Evolutionary conservation across 2,329 filamentous ascomycete genomes (phyloP).

Genomic region (Colletotrichum camelliae): DNA sequence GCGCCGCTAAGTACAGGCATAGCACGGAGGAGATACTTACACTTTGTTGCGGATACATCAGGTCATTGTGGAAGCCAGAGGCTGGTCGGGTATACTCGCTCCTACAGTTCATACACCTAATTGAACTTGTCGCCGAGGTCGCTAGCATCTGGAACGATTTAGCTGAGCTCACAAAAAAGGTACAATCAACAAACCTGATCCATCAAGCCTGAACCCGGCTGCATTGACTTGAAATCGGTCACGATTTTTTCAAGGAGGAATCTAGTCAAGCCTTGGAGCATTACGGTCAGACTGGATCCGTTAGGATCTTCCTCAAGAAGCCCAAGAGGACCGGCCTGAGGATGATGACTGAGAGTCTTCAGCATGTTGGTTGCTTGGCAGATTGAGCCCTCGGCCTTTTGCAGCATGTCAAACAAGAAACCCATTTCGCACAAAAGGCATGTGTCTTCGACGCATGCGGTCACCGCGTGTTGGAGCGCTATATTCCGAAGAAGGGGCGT

Average conservation of each 20-base stretch:
- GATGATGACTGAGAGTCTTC: conserved; percentile 84
- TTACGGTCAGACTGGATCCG: conserved; percentile 74
- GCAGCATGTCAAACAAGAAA: conserved; percentile 96
- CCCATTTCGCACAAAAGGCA: conserved; percentile 94
- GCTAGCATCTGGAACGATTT: conserved; percentile 57
- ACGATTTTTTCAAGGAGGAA: conserved; percentile 86
- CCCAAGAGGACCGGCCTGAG: conserved; percentile 78
- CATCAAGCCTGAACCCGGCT: conserved; percentile 66
- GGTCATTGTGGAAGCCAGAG: conserved; percentile 82
- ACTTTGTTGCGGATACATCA: conserved; percentile 67
- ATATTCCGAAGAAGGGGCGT: conserved; percentile 88
- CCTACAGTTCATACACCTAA: conserved; percentile 84
- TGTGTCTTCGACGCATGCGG: conserved; percentile 79
- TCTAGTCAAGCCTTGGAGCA: conserved; percentile 85
- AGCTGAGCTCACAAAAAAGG: conserved; percentile 17
- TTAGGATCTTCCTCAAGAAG: conserved; percentile 85
- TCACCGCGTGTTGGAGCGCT: conserved; percentile 86
- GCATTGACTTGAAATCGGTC: conserved; percentile 75
- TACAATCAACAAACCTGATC: conserved; percentile 63
- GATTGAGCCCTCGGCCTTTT: conserved; percentile 91
- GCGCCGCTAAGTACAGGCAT: background rate
- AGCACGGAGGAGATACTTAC: background rate
- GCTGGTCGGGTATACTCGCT: conserved; percentile 85
- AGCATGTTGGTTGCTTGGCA: conserved; percentile 96
- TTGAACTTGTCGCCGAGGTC: conserved; percentile 74